Percentiles rank a stretch among this genome's conserved stretches.
These are phyloP conservation scores for Lagenidium giganteum DNA, from an alignment of 352 stramenopile species.

Conservation along the genomic window DNA sequence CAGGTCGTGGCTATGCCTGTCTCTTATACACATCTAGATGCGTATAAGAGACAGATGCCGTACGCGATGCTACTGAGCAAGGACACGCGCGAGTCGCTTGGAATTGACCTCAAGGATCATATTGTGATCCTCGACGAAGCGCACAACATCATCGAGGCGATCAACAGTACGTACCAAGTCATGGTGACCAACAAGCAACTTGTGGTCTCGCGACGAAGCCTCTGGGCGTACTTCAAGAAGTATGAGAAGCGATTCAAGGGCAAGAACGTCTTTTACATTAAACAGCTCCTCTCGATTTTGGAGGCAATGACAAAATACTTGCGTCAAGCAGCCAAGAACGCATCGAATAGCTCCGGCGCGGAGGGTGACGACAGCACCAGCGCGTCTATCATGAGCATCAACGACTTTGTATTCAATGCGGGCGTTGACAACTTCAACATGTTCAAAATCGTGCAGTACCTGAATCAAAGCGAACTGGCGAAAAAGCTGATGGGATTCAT, in stretches of 20 bases:
- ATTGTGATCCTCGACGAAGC: conserved; percentile 99
- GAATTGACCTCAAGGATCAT: conserved; percentile 79
- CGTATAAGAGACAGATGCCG: too few species aligned
- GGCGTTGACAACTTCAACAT: conserved; percentile 85
- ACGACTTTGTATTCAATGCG: conserved; percentile 81
- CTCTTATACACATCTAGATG: too few species aligned
- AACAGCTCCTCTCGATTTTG: conserved; percentile 77
- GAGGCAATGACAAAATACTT: conserved; percentile 78
- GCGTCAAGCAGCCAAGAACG: conserved; percentile 16
- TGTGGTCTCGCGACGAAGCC: conserved; percentile 54
- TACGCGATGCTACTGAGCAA: conserved; percentile 93
- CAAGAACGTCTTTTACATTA: conserved; percentile 88
- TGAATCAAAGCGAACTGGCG: conserved; percentile 66
- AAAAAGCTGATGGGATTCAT: conserved; percentile 85
- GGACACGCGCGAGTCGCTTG: conserved; percentile 85
- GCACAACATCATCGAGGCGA: conserved; percentile 97
- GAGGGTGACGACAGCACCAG: conserved; percentile 13
- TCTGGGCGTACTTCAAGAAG: conserved; percentile 86
- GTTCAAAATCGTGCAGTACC: conserved; percentile 86
- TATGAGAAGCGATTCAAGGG: conserved; percentile 86
- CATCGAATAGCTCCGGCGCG: not conserved
- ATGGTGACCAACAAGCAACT: conserved; percentile 71
- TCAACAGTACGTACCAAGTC: conserved; percentile 90
- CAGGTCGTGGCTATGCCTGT: conserved; percentile 84
- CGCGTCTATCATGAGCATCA: conserved; percentile 74